A percentile compares a stretch with the other conserved stretches of the same genome.
phyloP scores from a whole-genome alignment of 2,329 filamentous ascomycete species.

The Pestalotiopsis sp. region DNA sequence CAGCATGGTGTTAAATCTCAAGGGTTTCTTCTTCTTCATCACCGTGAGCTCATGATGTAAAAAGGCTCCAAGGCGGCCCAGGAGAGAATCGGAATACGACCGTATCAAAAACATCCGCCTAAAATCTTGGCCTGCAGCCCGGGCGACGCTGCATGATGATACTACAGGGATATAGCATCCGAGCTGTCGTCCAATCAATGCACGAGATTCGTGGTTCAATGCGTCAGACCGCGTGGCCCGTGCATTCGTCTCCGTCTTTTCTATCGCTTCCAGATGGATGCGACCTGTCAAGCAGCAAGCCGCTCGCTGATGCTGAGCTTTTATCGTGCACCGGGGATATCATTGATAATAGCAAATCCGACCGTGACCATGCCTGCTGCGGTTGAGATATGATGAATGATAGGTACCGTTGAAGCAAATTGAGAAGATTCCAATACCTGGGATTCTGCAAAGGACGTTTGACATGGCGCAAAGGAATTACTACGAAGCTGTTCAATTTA shows the following conservation, averaged over 20 bases:
- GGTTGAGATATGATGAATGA: too few relatives aligned
- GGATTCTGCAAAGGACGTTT: too few relatives aligned
- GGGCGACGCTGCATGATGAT: background rate
- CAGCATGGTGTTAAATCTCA: background rate
- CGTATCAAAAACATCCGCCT: conserved; percentile 4
- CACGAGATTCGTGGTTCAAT: background rate
- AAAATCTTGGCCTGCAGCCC: conserved; percentile 1
- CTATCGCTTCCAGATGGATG: background rate
- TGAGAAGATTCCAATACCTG: too few relatives aligned
- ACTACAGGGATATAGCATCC: background rate
- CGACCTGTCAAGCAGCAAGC: background rate
- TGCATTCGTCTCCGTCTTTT: background rate
- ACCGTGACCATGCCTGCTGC: too few relatives aligned
- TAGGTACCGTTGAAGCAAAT: too few relatives aligned
- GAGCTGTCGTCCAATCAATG: background rate
- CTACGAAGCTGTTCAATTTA: too few relatives aligned
- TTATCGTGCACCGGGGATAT: too few relatives aligned
- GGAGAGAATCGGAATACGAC: background rate
- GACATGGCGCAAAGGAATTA: too few relatives aligned
- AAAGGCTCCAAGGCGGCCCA: background rate
- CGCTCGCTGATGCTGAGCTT: background rate
- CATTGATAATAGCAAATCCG: too few relatives aligned
- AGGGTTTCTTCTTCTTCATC: background rate
- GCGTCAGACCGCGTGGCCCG: background rate
- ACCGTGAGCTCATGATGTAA: background rate